phyloP scores from a whole-genome alignment of 73 alveolate genomes.

The Tetrahymena borealis region DNA sequence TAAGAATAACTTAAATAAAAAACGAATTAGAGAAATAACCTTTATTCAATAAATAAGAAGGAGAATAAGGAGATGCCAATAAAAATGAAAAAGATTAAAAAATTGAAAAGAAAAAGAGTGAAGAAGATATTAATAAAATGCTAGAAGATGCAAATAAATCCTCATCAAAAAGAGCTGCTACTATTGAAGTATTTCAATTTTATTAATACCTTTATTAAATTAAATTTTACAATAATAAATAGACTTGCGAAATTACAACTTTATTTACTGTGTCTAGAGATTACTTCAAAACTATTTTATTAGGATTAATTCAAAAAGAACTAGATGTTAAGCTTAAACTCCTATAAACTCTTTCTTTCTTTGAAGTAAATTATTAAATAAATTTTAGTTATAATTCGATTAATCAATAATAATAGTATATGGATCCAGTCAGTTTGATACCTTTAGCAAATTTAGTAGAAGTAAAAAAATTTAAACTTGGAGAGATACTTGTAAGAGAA shows the following conservation, averaged over 20 bases:
- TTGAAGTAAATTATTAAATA: conserved; percentile 4
- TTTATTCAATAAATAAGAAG: conserved; percentile 7
- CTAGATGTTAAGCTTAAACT: conserved; percentile 32
- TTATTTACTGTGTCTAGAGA: conserved; percentile 33
- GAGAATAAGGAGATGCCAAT: neutral
- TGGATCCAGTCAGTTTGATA: conserved; percentile 17
- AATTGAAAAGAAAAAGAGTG: neutral
- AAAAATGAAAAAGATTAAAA: neutral
- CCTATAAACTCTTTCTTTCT: conserved; percentile 17
- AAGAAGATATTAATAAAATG: conserved; percentile 8
- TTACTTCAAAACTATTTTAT: conserved; percentile 17
- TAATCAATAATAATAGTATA: neutral
- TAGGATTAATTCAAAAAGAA: conserved; percentile 30
- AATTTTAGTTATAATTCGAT: neutral
- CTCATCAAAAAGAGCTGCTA: conserved; percentile 33
- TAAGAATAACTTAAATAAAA: neutral
- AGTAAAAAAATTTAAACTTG: conserved; percentile 22
- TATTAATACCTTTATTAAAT: neutral
- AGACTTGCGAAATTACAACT: conserved; percentile 19
- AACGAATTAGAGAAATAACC: neutral
- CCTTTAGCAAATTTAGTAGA: conserved; percentile 42
- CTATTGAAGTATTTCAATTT: conserved; percentile 3
- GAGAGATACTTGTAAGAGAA: conserved; percentile 25
- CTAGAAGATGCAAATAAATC: conserved; percentile 12
- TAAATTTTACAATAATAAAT: no score